These are phyloP conservation scores for Aspergillus ellipticus DNA, from an alignment of 495 filamentous ascomycete genomes.

Conservation along the genomic window DNA sequence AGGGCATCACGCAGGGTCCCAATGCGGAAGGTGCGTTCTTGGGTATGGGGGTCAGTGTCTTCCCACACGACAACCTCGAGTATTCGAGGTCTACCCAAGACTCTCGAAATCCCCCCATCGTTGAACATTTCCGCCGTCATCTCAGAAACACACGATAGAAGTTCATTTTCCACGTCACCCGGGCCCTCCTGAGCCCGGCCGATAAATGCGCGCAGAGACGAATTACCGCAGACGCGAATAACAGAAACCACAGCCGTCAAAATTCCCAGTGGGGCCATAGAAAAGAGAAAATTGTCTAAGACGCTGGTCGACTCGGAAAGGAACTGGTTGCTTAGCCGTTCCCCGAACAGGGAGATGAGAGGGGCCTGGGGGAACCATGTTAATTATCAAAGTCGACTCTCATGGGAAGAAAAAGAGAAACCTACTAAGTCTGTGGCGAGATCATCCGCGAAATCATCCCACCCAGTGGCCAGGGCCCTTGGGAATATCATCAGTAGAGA, in stretches of 20 bases:
- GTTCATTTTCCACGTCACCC: slow-evolving; percentile 37
- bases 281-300: slow-evolving; percentile 52
- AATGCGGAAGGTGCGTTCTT: slow-evolving; percentile 17
- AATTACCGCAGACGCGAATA: slow-evolving; percentile 50
- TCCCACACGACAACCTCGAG: slow-evolving; percentile 40
- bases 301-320: slow-evolving; percentile 48
- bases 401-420: neutral
- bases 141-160: slow-evolving; percentile 41
- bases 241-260: slow-evolving; percentile 51
- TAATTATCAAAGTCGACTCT: neutral
- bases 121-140: slow-evolving; percentile 43
- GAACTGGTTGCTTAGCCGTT: slow-evolving; percentile 55
- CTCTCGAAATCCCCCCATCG: slow-evolving; percentile 38
- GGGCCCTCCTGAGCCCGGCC: slow-evolving; percentile 46
- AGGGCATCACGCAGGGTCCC: slow-evolving; percentile 32
- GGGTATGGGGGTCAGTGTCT: slow-evolving; percentile 14
- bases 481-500: slow-evolving; percentile 16
- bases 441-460: slow-evolving; percentile 54
- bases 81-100: slow-evolving; percentile 39
- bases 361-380: slow-evolving; percentile 30
- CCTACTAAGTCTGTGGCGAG: slow-evolving; percentile 45
- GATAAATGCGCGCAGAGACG: slow-evolving; percentile 50
- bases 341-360: slow-evolving; percentile 53
- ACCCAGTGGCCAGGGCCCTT: slow-evolving; percentile 24
- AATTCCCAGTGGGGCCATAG: slow-evolving; percentile 52